Base-by-base conservation (phyloP, 176 grass and related monocot species). In the Themeda triandra region DNA sequence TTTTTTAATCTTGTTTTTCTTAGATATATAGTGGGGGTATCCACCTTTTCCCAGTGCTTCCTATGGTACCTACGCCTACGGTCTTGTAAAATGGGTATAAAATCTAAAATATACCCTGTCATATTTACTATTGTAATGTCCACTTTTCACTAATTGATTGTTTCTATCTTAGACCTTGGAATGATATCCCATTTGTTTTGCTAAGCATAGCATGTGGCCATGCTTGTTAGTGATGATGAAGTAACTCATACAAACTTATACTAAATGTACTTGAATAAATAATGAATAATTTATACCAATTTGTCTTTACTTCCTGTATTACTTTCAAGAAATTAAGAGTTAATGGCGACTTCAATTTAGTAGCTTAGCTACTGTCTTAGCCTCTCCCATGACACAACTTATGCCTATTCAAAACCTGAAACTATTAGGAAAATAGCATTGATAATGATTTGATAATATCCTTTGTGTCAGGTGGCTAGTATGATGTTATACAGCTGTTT, bases 221-320 rank as follows among this genome's bases (percentile, higher is more conserved):
- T 56, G 44, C 24, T 33, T 72, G 74, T 21, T 25, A 53, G 8
- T 29, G 73, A 75, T 36, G 21, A 36, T 36, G 18, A 76, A n/a
- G 9, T 56, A 32, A 33, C 19, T 56, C 46, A 36, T 56, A 78
- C 10, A 29, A 39, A 28, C 29, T 25, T 77, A 62, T 60, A 8
- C 30, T 51, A 40, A 28, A n/a, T 76, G 69, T 17, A 62, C 29
- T 69, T 62, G 23, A 82, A 76, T 62, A 18, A 46, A 69, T 87
- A 51, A 48, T 9, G 15, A 63, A 18, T 82, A 69, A 71, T 44
- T 40, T 60, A 65, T 77, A 69, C 42, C 6, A 0, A 49, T 69
- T 40, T 71, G 30, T 27, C 59, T 69, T 68, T 76, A 68, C 10
- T 70, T 14, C 66, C n/a, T 10, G 7, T 37, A 69, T 82, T 76